Base-by-base conservation (phyloP, 257 asterid genomes). In the Penstemon newberryi region DNA sequence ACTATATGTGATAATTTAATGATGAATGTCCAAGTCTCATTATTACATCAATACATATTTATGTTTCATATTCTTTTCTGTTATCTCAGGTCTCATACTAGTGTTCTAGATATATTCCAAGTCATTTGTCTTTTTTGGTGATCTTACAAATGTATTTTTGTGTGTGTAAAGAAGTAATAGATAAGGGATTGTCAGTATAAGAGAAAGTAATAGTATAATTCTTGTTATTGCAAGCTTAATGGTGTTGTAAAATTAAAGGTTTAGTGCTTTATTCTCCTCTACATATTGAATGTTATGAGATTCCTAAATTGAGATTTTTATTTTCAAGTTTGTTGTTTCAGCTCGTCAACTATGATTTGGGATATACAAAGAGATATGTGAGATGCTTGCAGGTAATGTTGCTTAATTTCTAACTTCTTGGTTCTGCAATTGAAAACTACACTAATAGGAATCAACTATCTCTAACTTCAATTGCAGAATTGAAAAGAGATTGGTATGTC, bases 311-410 rank as follows among this genome's bases (percentile, higher is more conserved):
- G 66, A 9, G 42, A 41, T 70, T 73, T 66, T 60, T 3, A 50
- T 36, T 63, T 72, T 53, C 80, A 94, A 97, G 99, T 89, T 94
- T 86, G 96, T 89, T 74, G 86, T 93, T 65, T 89, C 99, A 59
- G 99, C 96, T 75, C 96, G 97, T 70, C 97, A 94, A 75, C 80
- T 94, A 94, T 71, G 99, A 94, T 80, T 82, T 94, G 80, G 99
- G 99, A 67, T 94, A 94, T 73, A 90, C 96, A 6, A 94, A 94
- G 83, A 77, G 99, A 91, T 94, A 88, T 3, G 96, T 94, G 52
- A 86, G 99, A 42, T 94, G 99, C 75, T 84, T 94, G 76, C 99
- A 94, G 96, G 97, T 91, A 74, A 68, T 73, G 50, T 57, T 36
- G 72, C 42, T 38, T 70, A 13, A 0, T 25, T 25, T 25, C 33